Percentiles rank a stretch among this genome's conserved stretches.
These are phyloP conservation scores for Rhododendron simsii DNA, from an alignment of 148 eudicot species.

Conservation along the genomic window DNA sequence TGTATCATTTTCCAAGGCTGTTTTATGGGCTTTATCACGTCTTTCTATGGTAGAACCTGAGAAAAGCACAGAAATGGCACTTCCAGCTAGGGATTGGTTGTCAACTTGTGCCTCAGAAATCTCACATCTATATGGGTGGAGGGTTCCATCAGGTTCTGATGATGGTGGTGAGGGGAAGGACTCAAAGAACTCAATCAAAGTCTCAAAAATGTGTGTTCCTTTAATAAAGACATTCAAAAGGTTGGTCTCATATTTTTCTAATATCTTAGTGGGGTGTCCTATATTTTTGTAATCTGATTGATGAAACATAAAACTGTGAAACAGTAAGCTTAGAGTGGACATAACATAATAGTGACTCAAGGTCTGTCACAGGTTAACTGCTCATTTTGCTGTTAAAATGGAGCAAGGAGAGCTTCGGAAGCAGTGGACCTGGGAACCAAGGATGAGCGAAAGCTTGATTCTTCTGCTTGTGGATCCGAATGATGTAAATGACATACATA, in stretches of 20 bases:
- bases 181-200: constrained; percentile 60
- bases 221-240: constrained; percentile 78
- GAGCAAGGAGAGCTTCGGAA: constrained; percentile 65
- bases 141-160: constrained; percentile 77
- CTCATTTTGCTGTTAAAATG: constrained; percentile 58
- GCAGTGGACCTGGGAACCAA: constrained; percentile 93
- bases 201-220: constrained; percentile 65
- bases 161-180: constrained; percentile 67
- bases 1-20: constrained; percentile 76
- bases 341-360: constrained; percentile 6
- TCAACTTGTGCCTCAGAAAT: constrained; percentile 62
- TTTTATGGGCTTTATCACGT: constrained; percentile 85
- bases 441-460: constrained; percentile 84
- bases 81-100: constrained; percentile 67
- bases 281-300: not conserved
- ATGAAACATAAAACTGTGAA: not conserved
- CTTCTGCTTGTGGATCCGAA: constrained; percentile 91
- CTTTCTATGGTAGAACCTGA: constrained; percentile 80
- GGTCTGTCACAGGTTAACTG: constrained; percentile 56
- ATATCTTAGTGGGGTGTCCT: not conserved
- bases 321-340: not conserved
- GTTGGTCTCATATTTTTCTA: constrained; percentile 33
- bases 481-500: constrained; percentile 51
- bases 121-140: constrained; percentile 69
- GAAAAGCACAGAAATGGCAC: constrained; percentile 53